phyloP scores from a whole-genome alignment of 2,329 filamentous ascomycete genomes.

The Zalaria sp. region DNA sequence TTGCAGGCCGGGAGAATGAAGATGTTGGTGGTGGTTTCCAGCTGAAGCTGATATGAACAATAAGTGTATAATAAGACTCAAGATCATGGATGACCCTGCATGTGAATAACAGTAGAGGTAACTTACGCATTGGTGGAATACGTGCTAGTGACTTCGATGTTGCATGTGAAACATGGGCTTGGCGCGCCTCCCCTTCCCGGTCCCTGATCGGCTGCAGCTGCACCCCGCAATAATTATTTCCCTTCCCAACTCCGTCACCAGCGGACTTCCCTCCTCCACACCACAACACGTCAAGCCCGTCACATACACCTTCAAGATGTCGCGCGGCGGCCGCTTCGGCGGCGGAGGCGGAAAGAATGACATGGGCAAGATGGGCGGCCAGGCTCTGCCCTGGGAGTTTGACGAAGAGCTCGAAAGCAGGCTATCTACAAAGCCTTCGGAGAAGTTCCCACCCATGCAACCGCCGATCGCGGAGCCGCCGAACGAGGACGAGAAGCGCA shows the following conservation, averaged over 20 bases:
- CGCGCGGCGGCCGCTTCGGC: constrained; percentile 17
- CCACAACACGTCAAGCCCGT: too few species aligned
- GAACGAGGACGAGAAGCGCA: constrained; percentile 28
- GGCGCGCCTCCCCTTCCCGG: too few species aligned
- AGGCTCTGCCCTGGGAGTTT: constrained; percentile 27
- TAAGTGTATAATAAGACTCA: neutral
- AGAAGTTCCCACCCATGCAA: constrained; percentile 22
- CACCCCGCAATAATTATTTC: too few species aligned
- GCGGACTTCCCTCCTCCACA: too few species aligned
- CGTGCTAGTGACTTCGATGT: too few species aligned
- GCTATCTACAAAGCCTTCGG: constrained; percentile 20
- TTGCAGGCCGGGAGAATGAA: constrained; percentile 32
- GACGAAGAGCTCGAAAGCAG: constrained; percentile 22
- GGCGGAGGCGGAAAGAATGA: constrained; percentile 17
- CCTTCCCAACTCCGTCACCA: too few species aligned
- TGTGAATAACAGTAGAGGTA: too few species aligned
- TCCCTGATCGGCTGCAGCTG: too few species aligned
- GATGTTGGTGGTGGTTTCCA: constrained; percentile 34
- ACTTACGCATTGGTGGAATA: too few species aligned
- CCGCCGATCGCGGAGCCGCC: constrained; percentile 24
- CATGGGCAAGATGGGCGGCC: constrained; percentile 26
- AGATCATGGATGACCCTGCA: too few species aligned
- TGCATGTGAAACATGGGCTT: too few species aligned
- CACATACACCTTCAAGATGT: constrained; percentile 9
- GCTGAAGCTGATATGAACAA: constrained; percentile 15